Evolutionary conservation across 306 rosid species (phyloP).

Genomic region (Dalbergia cultrata): DNA sequence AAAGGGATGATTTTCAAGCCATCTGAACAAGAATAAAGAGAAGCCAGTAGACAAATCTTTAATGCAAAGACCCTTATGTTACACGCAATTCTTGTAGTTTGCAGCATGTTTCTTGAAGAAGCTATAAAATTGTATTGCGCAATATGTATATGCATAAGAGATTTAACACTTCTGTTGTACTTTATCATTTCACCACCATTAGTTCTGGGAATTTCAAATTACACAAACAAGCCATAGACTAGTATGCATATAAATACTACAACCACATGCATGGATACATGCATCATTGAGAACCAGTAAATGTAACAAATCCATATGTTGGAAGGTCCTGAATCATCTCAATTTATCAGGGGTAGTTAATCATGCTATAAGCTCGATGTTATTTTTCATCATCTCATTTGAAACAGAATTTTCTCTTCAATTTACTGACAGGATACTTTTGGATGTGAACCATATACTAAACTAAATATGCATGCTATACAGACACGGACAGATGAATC

Average conservation of each 20-base stretch:
- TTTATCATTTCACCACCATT: background rate
- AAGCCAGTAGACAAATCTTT: background rate
- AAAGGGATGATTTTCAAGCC: constrained; percentile 1
- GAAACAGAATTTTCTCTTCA: constrained; percentile 5
- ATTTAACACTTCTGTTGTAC: background rate
- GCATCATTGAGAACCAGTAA: background rate
- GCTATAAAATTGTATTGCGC: background rate
- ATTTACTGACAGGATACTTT: constrained; percentile 13
- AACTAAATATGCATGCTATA: background rate
- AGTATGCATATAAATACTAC: constrained; percentile 7
- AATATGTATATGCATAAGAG: background rate
- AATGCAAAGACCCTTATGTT: background rate
- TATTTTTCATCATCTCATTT: constrained; percentile 20
- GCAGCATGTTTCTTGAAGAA: constrained; percentile 20
- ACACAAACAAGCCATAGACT: background rate
- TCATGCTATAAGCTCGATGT: constrained; percentile 19
- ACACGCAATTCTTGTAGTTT: background rate
- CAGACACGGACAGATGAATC: constrained; percentile 25
- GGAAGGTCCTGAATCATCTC: background rate
- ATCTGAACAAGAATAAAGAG: constrained; percentile 10
- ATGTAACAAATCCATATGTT: background rate
- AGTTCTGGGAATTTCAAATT: constrained; percentile 4
- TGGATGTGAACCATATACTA: constrained; percentile 8
- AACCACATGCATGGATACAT: background rate
- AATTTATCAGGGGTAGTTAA: constrained; percentile 3